A percentile compares a stretch with the other conserved stretches of the same genome.
Conservation (phyloP, 352 stramenopile genomes). For the Globisporangium abappressorium region DNA sequence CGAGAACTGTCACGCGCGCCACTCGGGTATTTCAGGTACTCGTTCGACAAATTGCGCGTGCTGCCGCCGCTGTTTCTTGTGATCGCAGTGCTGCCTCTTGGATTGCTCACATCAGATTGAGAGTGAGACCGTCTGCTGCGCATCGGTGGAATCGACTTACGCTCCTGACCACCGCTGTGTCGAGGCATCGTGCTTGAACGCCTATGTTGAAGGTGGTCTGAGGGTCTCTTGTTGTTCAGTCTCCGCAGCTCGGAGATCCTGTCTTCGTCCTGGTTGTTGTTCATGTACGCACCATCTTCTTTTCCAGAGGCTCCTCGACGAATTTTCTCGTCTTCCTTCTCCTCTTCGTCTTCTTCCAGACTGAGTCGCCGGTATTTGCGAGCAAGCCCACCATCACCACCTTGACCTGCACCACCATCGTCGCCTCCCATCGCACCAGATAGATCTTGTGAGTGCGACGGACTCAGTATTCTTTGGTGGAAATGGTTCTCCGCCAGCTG, state of each 20-base stretch:
- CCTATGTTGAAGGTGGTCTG: constrained; percentile 10
- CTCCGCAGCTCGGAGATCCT: constrained; percentile 33
- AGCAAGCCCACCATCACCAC: constrained; percentile 29
- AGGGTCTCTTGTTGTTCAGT: constrained; percentile 14
- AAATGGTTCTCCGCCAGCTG: constrained; percentile 24
- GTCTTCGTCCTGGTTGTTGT: constrained; percentile 30
- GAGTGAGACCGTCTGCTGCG: constrained; percentile 31
- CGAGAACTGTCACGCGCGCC: constrained; percentile 11
- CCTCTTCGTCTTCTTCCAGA: constrained; percentile 69
- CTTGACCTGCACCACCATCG: constrained; percentile 8
- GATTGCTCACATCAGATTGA: constrained; percentile 48
- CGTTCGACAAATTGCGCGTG: constrained; percentile 15
- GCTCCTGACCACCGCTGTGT: constrained; percentile 11
- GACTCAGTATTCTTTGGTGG: constrained; percentile 47
- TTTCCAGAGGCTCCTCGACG: constrained; percentile 27
- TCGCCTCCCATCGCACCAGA: constrained; percentile 38
- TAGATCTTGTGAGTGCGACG: constrained; percentile 69
- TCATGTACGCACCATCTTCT: constrained; percentile 10
- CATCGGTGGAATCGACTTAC: constrained; percentile 11
- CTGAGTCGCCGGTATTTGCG: constrained; percentile 58
- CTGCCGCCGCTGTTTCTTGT: constrained; percentile 13
- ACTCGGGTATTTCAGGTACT: constrained; percentile 10
- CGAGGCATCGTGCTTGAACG: constrained; percentile 10
- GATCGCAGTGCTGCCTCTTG: constrained; percentile 14
- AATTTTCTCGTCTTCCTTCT: constrained; percentile 46